phyloP scores from a whole-genome alignment of 441 rosid genomes.

The Adansonia madagascariensis region DNA sequence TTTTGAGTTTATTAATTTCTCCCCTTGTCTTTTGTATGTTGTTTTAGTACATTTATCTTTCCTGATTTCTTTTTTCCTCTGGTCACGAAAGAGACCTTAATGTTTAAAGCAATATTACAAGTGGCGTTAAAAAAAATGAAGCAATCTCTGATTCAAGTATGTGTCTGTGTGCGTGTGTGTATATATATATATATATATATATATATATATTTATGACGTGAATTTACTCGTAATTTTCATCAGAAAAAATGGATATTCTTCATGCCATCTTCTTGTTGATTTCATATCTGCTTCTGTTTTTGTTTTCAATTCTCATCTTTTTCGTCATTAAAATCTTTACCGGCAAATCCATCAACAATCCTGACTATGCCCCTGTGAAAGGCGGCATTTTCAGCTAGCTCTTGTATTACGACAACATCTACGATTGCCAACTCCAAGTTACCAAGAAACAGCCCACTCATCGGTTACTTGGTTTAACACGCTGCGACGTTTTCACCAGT shows the following conservation, averaged over 20 bases:
- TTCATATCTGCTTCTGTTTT: constrained; percentile 28
- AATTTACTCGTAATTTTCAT: constrained; percentile 28
- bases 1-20: neutral
- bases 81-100: neutral
- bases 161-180: no score
- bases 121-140: no score
- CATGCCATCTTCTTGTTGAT: constrained; percentile 19
- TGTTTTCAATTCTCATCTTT: constrained; percentile 24
- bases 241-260: constrained; percentile 40
- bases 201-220: neutral
- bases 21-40: neutral
- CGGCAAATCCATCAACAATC: constrained; percentile 48
- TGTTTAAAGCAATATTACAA: neutral
- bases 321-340: constrained; percentile 39
- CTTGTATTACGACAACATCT: constrained; percentile 47
- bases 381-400: constrained; percentile 55
- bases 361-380: constrained; percentile 53
- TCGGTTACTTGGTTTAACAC: constrained; percentile 52
- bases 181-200: neutral
- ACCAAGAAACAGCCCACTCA: constrained; percentile 51
- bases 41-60: neutral
- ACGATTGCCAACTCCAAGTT: constrained; percentile 54
- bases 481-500: constrained; percentile 52
- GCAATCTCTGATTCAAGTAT: neutral
- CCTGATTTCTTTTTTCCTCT: neutral